Evolutionary conservation across 371 early-diverging fungal genomes (phyloP).

Genomic region (Chytridium lagenaria): DNA sequence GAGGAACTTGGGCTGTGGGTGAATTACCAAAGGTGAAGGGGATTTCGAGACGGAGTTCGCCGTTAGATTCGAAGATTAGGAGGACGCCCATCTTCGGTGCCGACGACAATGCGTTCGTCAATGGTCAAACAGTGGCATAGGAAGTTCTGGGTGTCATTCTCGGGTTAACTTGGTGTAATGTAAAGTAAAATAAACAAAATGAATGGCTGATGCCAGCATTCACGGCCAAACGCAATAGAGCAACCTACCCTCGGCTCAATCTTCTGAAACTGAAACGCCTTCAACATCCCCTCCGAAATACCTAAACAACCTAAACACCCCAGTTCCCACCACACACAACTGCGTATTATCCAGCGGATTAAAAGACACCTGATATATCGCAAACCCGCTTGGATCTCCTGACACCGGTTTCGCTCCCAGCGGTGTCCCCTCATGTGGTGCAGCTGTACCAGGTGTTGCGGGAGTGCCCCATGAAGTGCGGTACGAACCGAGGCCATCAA

Average conservation of each 20-base stretch:
- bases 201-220: too few relatives aligned
- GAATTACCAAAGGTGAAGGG: conserved; percentile 16
- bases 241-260: conserved; percentile 48
- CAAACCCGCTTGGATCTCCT: conserved; percentile 14
- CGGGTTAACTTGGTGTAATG: background rate
- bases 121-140: conserved; percentile 52
- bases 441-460: conserved; percentile 1
- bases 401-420: background rate
- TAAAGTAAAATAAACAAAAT: conserved; percentile 13
- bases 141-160: conserved; percentile 40
- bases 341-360: conserved; percentile 58
- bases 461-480: conserved; percentile 15
- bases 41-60: conserved; percentile 51
- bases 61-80: conserved; percentile 51
- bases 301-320: conserved; percentile 55
- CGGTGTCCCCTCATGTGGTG: background rate
- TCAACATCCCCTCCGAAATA: conserved; percentile 56
- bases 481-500: conserved; percentile 51
- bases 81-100: conserved; percentile 54
- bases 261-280: conserved; percentile 53
- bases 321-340: conserved; percentile 54
- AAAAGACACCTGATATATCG: conserved; percentile 52
- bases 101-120: conserved; percentile 48
- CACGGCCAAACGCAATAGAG: background rate
- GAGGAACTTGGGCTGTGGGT: background rate